Conservation (phyloP, 805 yeast species). For the Starmerella floricola region DNA sequence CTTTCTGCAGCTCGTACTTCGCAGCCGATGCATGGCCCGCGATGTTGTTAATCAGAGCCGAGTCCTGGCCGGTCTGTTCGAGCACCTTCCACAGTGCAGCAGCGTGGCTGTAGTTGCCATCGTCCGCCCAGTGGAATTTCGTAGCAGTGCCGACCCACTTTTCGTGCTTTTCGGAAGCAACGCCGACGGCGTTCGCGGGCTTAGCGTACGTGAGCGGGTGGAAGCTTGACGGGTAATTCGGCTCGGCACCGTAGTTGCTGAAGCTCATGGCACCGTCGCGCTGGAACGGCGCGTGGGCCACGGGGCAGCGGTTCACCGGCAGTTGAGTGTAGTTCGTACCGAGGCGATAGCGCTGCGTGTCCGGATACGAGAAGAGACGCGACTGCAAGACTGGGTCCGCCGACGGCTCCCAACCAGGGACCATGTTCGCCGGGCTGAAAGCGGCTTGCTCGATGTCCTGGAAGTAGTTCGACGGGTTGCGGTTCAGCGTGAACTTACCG, state of each 20-base stretch:
- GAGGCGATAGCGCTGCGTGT: constrained; percentile 65
- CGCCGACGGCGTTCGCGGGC: constrained; percentile 14
- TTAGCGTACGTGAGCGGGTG: constrained; percentile 28
- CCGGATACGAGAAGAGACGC: constrained; percentile 62
- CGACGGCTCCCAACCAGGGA: constrained; percentile 63
- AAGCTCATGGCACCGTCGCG: constrained; percentile 53
- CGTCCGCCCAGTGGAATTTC: constrained; percentile 79
- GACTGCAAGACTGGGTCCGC: constrained; percentile 71
- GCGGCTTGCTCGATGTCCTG: constrained; percentile 46
- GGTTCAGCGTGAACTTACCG: constrained; percentile 44
- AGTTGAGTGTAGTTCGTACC: constrained; percentile 57
- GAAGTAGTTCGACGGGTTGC: constrained; percentile 45
- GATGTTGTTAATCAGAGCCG: constrained; percentile 69
- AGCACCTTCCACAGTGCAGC: constrained; percentile 65
- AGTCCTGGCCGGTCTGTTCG: constrained; percentile 74
- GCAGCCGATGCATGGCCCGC: constrained; percentile 62
- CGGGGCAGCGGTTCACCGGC: constrained; percentile 54
- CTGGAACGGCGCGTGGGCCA: constrained; percentile 34
- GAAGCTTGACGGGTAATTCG: constrained; percentile 40
- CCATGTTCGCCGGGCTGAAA: constrained; percentile 60
- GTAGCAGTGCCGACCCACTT: constrained; percentile 71
- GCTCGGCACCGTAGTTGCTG: constrained; percentile 40
- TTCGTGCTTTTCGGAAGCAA: constrained; percentile 42
- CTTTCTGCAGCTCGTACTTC: constrained; percentile 60
- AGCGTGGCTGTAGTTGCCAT: constrained; percentile 67